Evolutionary conservation across 1,139 yeast species (phyloP).

Genomic region (Suhomyces wounanorum): DNA sequence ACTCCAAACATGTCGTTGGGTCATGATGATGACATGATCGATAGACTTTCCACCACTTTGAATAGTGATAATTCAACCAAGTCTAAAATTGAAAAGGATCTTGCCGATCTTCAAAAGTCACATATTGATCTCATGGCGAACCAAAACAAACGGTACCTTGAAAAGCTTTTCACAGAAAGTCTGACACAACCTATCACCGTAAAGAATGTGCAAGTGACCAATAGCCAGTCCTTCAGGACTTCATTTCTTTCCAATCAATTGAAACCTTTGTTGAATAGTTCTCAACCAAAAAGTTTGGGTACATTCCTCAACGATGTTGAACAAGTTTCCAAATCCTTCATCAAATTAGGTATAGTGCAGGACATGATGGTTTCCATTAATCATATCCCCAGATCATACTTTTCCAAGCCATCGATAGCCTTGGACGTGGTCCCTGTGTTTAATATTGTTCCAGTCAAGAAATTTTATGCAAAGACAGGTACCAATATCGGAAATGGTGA

Average conservation of each 20-base stretch:
- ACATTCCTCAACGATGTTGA: constrained; percentile 45
- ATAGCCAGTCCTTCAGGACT: constrained; percentile 54
- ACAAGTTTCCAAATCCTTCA: constrained; percentile 42
- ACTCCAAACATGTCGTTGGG: constrained; percentile 23
- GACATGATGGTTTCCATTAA: constrained; percentile 43
- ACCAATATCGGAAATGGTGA: constrained; percentile 94
- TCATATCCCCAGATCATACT: constrained; percentile 34
- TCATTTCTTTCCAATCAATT: constrained; percentile 56
- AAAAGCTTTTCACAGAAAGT: constrained; percentile 44
- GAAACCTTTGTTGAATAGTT: constrained; percentile 46
- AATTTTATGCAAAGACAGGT: constrained; percentile 82
- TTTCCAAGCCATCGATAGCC: constrained; percentile 19
- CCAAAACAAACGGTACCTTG: constrained; percentile 44
- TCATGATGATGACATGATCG: constrained; percentile 32
- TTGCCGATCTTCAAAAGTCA: constrained; percentile 27
- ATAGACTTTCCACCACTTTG: constrained; percentile 23
- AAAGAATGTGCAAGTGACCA: constrained; percentile 54
- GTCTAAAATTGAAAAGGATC: constrained; percentile 32
- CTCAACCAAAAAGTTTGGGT: constrained; percentile 33
- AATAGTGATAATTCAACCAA: constrained; percentile 9
- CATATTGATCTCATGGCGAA: constrained; percentile 37
- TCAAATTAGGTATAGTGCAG: constrained; percentile 47
- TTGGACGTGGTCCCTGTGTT: constrained; percentile 58
- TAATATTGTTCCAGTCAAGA: constrained; percentile 60
- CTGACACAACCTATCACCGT: constrained; percentile 47